Conservation (phyloP, 306 rosid species). For the Vigna mungo region DNA sequence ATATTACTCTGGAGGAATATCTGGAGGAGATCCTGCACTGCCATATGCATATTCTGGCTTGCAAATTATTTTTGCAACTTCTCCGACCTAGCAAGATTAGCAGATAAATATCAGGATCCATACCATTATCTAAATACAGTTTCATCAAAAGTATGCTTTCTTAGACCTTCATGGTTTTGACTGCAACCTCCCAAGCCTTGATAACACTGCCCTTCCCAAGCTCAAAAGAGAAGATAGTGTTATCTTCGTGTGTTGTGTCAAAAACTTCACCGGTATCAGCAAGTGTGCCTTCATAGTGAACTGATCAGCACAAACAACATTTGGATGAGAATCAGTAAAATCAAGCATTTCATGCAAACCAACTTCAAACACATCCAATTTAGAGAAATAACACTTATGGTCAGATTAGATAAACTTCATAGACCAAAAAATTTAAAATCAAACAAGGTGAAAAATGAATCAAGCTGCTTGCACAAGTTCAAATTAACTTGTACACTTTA, state of each 20-base stretch:
- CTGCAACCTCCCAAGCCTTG: constrained; percentile 95
- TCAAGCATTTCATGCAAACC: neutral
- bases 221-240: constrained; percentile 92
- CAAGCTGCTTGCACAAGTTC: too few relatives aligned
- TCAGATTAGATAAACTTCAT: neutral
- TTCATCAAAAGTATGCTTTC: neutral
- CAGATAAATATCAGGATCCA: constrained; percentile 33
- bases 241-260: constrained; percentile 93
- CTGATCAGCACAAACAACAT: constrained; percentile 55
- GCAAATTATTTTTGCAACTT: constrained; percentile 90
- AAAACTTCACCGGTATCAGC: constrained; percentile 88
- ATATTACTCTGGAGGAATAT: constrained; percentile 87
- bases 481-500: too few relatives aligned
- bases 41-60: constrained; percentile 96
- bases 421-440: too few relatives aligned
- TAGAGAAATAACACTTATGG: neutral
- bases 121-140: neutral
- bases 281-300: constrained; percentile 88
- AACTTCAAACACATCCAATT: neutral
- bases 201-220: constrained; percentile 88
- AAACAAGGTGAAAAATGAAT: too few relatives aligned
- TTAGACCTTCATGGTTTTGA: constrained; percentile 92
- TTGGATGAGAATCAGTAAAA: constrained; percentile 17
- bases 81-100: constrained; percentile 47
- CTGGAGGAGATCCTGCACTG: constrained; percentile 93